phyloP scores from a whole-genome alignment of 768 basidiomycete genomes.

The Lactarius deliciosus region DNA sequence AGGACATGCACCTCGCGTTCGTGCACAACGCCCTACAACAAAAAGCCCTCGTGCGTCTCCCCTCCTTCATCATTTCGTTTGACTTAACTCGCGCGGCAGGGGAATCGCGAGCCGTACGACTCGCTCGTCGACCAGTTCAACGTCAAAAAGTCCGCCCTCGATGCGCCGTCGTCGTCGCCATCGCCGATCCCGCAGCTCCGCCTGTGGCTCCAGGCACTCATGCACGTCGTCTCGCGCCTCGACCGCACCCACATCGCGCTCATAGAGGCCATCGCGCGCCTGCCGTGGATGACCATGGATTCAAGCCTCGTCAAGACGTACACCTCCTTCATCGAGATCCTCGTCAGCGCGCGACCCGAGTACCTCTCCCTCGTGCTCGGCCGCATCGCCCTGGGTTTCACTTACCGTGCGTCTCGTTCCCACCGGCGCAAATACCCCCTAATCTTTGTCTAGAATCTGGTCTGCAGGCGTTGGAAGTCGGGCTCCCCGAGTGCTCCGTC shows the following conservation, averaged over 20 bases:
- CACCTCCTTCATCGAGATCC: constrained; percentile 85
- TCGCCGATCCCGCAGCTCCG: constrained; percentile 57
- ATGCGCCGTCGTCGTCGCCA: constrained; percentile 32
- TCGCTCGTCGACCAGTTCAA: constrained; percentile 89
- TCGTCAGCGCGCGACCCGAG: constrained; percentile 88
- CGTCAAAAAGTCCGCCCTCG: constrained; percentile 41
- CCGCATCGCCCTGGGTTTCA: constrained; percentile 82
- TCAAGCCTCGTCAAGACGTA: constrained; percentile 82
- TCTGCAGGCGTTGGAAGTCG: constrained; percentile 56
- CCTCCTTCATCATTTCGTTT: constrained; percentile 19
- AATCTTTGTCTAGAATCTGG: constrained; percentile 57
- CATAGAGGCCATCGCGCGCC: constrained; percentile 79
- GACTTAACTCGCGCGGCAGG: constrained; percentile 44
- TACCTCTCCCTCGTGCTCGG: constrained; percentile 83
- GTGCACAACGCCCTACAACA: constrained; percentile 78
- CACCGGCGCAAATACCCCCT: too few relatives aligned
- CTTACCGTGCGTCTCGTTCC: constrained; percentile 66
- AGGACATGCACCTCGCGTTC: constrained; percentile 83
- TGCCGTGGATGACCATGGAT: constrained; percentile 95
- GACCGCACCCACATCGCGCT: constrained; percentile 77
- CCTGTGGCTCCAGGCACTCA: constrained; percentile 81
- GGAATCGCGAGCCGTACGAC: constrained; percentile 73
- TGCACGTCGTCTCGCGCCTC: constrained; percentile 88
- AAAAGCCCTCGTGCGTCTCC: constrained; percentile 60
- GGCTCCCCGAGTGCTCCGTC: constrained; percentile 61